A percentile compares a stretch with the other conserved stretches of the same genome.
Evolutionary conservation across 768 basidiomycete species (phyloP).

Genomic region (Leucocoprinus leucothites): DNA sequence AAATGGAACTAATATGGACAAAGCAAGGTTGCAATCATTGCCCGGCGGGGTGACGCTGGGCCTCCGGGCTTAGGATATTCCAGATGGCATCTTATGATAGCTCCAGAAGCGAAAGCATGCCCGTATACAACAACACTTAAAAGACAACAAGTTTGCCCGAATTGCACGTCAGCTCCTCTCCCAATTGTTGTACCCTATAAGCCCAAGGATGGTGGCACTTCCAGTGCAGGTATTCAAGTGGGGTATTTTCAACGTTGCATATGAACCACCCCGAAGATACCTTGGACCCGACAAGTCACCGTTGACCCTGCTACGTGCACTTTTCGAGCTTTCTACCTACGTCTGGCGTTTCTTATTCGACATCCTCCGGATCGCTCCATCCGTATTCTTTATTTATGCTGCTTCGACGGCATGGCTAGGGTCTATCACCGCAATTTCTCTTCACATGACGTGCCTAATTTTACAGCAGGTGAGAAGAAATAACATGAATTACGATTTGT

Average conservation of each 20-base stretch:
- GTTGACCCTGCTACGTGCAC: neutral
- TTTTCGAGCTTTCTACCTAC: neutral
- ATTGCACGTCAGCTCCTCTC: no score
- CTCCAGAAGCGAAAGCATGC: no score
- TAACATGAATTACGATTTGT: neutral
- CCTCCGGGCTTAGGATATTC: no score
- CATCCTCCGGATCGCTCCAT: slow-evolving; percentile 20
- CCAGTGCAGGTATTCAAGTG: slow-evolving; percentile 22
- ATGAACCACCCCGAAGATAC: slow-evolving; percentile 18
- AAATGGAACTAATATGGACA: no score
- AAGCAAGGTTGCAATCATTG: no score
- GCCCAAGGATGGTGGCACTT: neutral
- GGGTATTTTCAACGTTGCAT: slow-evolving; percentile 35
- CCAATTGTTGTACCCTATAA: no score
- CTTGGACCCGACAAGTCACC: neutral
- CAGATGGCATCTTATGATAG: no score
- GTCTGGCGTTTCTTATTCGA: slow-evolving; percentile 20
- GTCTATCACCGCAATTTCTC: slow-evolving; percentile 29
- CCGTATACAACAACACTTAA: no score
- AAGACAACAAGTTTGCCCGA: no score
- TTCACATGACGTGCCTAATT: slow-evolving; percentile 30
- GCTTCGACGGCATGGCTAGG: slow-evolving; percentile 27
- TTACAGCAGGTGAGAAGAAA: slow-evolving; percentile 26
- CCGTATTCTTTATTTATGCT: slow-evolving; percentile 22
- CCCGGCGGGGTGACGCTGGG: no score